Evolutionary conservation across 495 filamentous ascomycete species (phyloP).

Genomic region (Pyrenula aspistea): DNA sequence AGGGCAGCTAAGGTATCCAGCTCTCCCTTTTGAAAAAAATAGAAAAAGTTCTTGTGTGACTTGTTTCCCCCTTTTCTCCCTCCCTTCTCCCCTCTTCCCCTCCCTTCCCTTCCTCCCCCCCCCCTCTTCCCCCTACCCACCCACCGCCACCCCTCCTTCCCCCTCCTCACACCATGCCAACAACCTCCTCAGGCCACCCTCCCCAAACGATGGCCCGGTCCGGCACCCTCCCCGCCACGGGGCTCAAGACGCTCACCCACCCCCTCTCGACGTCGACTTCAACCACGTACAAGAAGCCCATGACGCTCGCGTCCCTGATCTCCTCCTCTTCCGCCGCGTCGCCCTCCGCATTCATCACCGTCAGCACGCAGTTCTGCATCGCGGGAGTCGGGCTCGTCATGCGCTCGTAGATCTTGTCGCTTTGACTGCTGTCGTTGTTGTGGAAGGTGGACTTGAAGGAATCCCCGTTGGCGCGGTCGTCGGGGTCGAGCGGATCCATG

Average conservation of each 20-base stretch:
- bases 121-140: no score
- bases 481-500: slow-evolving; percentile 18
- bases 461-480: slow-evolving; percentile 4
- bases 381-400: slow-evolving; percentile 21
- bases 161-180: slow-evolving; percentile 24
- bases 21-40: no score
- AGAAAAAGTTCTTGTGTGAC: no score
- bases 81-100: neutral
- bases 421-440: slow-evolving; percentile 4
- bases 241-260: slow-evolving; percentile 68
- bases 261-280: slow-evolving; percentile 80
- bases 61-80: no score
- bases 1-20: no score
- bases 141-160: neutral
- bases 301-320: slow-evolving; percentile 72
- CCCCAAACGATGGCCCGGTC: slow-evolving; percentile 64
- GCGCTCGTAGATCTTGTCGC: slow-evolving; percentile 24
- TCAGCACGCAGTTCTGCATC: slow-evolving; percentile 54
- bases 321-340: slow-evolving; percentile 49
- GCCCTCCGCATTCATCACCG: slow-evolving; percentile 61
- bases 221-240: slow-evolving; percentile 67
- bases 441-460: neutral
- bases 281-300: slow-evolving; percentile 85
- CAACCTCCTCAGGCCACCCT: slow-evolving; percentile 37
- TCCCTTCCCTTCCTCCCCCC: neutral